phyloP scores from a whole-genome alignment of 1,139 yeast genomes.

The Groenewaldozyma sp. region DNA sequence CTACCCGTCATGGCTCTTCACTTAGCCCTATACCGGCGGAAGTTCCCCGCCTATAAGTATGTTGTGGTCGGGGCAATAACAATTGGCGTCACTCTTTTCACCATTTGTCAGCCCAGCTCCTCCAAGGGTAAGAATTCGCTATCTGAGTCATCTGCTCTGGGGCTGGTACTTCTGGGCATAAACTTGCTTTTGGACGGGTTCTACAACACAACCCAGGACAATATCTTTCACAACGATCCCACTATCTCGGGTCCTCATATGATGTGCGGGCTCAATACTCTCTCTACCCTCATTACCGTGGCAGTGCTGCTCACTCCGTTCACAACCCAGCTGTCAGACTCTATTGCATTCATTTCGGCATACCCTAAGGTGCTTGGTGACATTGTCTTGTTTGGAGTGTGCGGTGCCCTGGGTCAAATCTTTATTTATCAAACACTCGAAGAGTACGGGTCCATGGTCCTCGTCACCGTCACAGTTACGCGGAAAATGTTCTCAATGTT shows the following conservation, averaged over 20 bases:
- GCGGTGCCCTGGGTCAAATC: conserved; percentile 89
- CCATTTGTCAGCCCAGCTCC: conserved; percentile 36
- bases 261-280: conserved; percentile 72
- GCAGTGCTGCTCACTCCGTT: conserved; percentile 35
- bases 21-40: conserved; percentile 57
- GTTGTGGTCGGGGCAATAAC: conserved; percentile 70
- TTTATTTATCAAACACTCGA: conserved; percentile 82
- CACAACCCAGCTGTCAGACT: conserved; percentile 43
- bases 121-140: conserved; percentile 16
- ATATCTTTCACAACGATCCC: conserved; percentile 46
- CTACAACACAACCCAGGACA: conserved; percentile 90
- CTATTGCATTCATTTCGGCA: conserved; percentile 38
- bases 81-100: conserved; percentile 70
- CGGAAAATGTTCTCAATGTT: conserved; percentile 95
- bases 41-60: conserved; percentile 69
- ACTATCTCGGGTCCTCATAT: conserved; percentile 68
- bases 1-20: conserved; percentile 89
- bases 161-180: conserved; percentile 47
- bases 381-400: conserved; percentile 55
- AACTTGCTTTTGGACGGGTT: conserved; percentile 82
- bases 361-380: conserved; percentile 50
- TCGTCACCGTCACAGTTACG: conserved; percentile 91
- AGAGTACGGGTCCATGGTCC: conserved; percentile 69
- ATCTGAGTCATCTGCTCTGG: conserved; percentile 32
- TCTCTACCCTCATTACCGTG: conserved; percentile 36